Evolutionary conservation across 2,329 filamentous ascomycete species (phyloP).

Genomic region (Apiospora hydei): DNA sequence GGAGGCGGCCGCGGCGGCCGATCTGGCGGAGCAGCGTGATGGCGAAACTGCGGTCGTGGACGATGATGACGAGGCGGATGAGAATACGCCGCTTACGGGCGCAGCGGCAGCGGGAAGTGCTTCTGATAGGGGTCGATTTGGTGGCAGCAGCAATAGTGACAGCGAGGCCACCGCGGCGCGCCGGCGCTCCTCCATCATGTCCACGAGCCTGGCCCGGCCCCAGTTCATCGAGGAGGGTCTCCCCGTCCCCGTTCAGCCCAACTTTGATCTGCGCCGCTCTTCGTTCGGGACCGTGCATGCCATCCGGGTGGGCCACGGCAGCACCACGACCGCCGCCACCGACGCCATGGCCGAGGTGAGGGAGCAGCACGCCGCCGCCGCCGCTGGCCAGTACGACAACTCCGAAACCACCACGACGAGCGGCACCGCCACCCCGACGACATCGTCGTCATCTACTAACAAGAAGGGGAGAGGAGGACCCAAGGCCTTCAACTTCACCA

Average conservation of each 20-base stretch:
- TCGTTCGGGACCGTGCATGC: slow-evolving; percentile 53
- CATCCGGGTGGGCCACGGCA: slow-evolving; percentile 41
- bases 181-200: slow-evolving; percentile 26
- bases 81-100: neutral
- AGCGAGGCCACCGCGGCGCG: slow-evolving; percentile 26
- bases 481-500: slow-evolving; percentile 47
- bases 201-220: slow-evolving; percentile 34
- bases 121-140: neutral
- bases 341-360: neutral
- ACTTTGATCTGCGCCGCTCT: slow-evolving; percentile 45
- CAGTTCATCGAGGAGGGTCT: slow-evolving; percentile 45
- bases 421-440: neutral
- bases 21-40: slow-evolving; percentile 25
- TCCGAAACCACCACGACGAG: neutral
- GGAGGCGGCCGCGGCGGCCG: slow-evolving; percentile 34
- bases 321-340: slow-evolving; percentile 21
- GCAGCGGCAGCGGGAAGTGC: neutral
- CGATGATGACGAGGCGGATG: slow-evolving; percentile 19
- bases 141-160: slow-evolving; percentile 4
- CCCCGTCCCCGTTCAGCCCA: slow-evolving; percentile 44
- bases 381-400: neutral
- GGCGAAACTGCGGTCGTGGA: slow-evolving; percentile 36
- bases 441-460: neutral
- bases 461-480: neutral
- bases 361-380: neutral